These are phyloP conservation scores for Claviceps citrina DNA, from an alignment of 2,329 filamentous ascomycete species.

Conservation along the genomic window DNA sequence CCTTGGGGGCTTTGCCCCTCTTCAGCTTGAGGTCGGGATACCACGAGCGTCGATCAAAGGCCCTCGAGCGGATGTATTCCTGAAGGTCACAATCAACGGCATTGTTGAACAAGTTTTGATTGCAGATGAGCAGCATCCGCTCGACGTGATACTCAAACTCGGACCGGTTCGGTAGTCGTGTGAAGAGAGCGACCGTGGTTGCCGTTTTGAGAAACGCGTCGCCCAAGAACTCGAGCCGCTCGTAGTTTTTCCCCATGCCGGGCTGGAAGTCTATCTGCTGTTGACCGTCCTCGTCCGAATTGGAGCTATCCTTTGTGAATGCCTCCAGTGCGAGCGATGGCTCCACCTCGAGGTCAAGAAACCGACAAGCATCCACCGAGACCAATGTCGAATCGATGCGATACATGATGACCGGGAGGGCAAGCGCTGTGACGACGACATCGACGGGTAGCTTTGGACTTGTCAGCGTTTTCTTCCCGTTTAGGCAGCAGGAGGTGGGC, in stretches of 20 bases:
- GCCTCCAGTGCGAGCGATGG: conserved; percentile 69
- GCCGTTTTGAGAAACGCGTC: conserved; percentile 94
- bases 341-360: conserved; percentile 48
- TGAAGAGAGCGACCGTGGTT: conserved; percentile 76
- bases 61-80: conserved; percentile 67
- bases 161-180: conserved; percentile 56
- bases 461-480: neutral
- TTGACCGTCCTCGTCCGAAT: conserved; percentile 54
- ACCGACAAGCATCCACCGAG: conserved; percentile 54
- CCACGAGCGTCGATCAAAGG: conserved; percentile 73
- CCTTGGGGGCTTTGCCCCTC: conserved; percentile 48
- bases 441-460: conserved; percentile 46
- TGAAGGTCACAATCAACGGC: conserved; percentile 51
- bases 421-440: conserved; percentile 57
- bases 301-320: conserved; percentile 82
- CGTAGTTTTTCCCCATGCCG: conserved; percentile 90
- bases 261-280: conserved; percentile 58
- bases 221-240: conserved; percentile 82
- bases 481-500: too few relatives aligned
- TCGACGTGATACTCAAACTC: conserved; percentile 83
- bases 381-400: conserved; percentile 72
- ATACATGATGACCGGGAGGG: conserved; percentile 72
- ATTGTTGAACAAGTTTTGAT: conserved; percentile 70
- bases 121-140: conserved; percentile 82
- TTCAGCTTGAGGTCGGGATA: conserved; percentile 68